Base-by-base conservation (phyloP, 768 basidiomycete species). In the Xerocomus potaroensis region DNA sequence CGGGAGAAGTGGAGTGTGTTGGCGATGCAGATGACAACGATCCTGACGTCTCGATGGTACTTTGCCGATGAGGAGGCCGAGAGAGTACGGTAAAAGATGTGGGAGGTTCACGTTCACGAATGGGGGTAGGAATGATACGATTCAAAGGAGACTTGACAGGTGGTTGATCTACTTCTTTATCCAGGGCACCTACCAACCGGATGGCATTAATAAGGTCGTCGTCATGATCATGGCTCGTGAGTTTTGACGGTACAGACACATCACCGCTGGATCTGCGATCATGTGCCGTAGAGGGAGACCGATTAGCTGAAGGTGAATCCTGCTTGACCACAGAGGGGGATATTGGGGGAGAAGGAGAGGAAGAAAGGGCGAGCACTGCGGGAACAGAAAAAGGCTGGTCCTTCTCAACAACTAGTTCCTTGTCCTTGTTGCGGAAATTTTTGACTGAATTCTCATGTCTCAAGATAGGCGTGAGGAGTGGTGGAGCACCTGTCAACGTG, bases 41-140 rank as follows among this genome's bases (percentile, higher is more conserved):
- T 2, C 19, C 5, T 8, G 42, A 49, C 8, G 47, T 44, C 16
- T 61, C 66, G 7, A 38, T 42, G 1, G 37, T 54, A 12, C 63
- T 67, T 8, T 56, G 69, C 41, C 61, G 59, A 23, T 77, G 60
- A 39, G 72, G 67, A 18, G 81, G 81, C 18, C 82, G 66, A 16
- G 81, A 82, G 2, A 77, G 80, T 37, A 84, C 82, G 48, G 77
- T 78, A 56, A 84, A 84, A 22, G 80, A 69, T 7, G 79, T 74
- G 9, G 73, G 73, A 4, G 80, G 76, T 38, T 75, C 66, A 26
- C 79, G 73, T 56, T 74, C 70, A 51, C 76, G 78, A 51, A 84
- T 82, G 19, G 75, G 75, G 39, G 81, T 82, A 8, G 82, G 82
- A 16, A 77, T 54, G 15, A 67, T 66, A 29, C 49, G 56, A 21